Conservation (phyloP, 805 yeast genomes). For the Wickerhamiella alocasiicola region DNA sequence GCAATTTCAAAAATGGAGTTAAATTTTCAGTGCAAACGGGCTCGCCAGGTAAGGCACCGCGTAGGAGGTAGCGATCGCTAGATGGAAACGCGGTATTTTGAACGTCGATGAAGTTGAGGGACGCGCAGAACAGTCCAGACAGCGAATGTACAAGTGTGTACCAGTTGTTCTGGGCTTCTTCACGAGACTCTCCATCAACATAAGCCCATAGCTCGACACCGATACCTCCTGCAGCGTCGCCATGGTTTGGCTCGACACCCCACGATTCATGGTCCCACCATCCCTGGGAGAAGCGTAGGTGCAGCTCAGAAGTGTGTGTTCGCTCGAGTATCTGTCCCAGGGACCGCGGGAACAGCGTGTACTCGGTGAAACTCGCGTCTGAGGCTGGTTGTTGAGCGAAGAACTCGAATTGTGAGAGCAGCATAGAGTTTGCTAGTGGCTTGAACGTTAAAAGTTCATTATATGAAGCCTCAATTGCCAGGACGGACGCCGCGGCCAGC, state of each 20-base stretch:
- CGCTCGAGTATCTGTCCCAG: slow-evolving; percentile 62
- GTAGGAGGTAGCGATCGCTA: slow-evolving; percentile 26
- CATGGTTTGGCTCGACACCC: slow-evolving; percentile 71
- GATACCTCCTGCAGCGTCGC: slow-evolving; percentile 71
- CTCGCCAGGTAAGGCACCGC: slow-evolving; percentile 88
- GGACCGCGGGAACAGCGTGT: slow-evolving; percentile 54
- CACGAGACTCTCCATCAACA: slow-evolving; percentile 48
- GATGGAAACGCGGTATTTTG: slow-evolving; percentile 55
- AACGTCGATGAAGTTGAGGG: slow-evolving; percentile 75
- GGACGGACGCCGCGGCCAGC: slow-evolving; percentile 1
- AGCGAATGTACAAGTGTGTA: slow-evolving; percentile 53
- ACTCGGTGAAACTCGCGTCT: slow-evolving; percentile 15
- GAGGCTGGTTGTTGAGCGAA: slow-evolving; percentile 18
- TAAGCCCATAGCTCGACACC: slow-evolving; percentile 92
- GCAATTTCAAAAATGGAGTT: slow-evolving; percentile 79
- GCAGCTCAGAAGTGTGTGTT: slow-evolving; percentile 62
- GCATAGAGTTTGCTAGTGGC: slow-evolving; percentile 62
- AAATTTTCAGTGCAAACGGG: slow-evolving; percentile 94
- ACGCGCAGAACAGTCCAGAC: slow-evolving; percentile 91
- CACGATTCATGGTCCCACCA: slow-evolving; percentile 86
- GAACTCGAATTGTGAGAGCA: slow-evolving; percentile 63
- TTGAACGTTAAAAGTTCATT: slow-evolving; percentile 47
- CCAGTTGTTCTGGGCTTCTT: slow-evolving; percentile 58
- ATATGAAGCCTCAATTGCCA: slow-evolving; percentile 33
- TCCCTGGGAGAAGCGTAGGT: slow-evolving; percentile 81